Evolutionary conservation across 371 early-diverging fungal species (phyloP), one percentile per base, ranked within the genome.

Genomic region (Furculomyces boomerangus): DNA sequence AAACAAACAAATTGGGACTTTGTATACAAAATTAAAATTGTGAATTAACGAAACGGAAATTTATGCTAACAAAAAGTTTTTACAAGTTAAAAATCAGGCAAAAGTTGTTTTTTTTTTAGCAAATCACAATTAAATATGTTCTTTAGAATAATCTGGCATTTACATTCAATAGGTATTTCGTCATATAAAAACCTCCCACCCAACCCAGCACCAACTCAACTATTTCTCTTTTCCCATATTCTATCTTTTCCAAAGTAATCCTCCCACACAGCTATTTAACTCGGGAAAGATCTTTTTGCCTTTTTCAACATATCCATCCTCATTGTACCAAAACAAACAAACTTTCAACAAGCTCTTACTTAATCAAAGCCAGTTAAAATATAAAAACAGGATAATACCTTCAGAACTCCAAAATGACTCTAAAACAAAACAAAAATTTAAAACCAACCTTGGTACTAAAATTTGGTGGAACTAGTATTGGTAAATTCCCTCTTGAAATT

Each of bases 391-490:
- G n/a, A 39, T 10, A 45, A 45, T 5, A 20, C n/a, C 27, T 20
- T 20, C 27, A 45, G 45, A 45, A 13, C 20, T 45, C 5, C 30
- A 51, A 2, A 13, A 51, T 51, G 52, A 39, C 37, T 20, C 30
- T 35, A 7, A 8, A 20, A 20, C 2, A 32, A 32, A 68, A 64
- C 30, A 58, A 58, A 2, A 24, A 50, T 14, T 30, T 53, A 45
- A 68, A 56, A 39, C 69, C 68, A 35, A 54, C 54, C 39, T 60
- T 82, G 30, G 86, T 87, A 28, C 82, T 84, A 63, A 89, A 89
- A 71, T 89, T 84, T 70, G 89, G 89, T 50, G 88, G 89, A 30
- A 89, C 89, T 32, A 84, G 85, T 60, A 75, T 89, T 35, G 87
- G 89, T 55, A 88, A 88, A 68, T 88, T 81, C 58, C 30, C 69